These are phyloP conservation scores for Spergularia azorica DNA, from an alignment of 179 eudicot genomes.

Conservation along the genomic window DNA sequence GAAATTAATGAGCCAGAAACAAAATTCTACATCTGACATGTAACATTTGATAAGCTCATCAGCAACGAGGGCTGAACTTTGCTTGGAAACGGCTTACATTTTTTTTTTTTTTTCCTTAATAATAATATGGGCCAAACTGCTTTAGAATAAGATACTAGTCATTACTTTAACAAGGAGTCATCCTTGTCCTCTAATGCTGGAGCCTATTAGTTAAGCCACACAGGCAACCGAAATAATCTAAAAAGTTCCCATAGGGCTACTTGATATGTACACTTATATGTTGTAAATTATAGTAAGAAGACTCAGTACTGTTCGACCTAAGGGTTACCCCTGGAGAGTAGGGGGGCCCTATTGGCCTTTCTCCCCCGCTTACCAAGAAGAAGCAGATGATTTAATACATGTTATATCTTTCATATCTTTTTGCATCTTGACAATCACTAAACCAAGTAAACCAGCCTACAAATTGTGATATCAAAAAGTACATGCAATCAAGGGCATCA, in stretches of 20 bases:
- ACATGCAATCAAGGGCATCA: not conserved
- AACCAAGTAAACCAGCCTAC: not conserved
- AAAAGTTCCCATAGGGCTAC: no score
- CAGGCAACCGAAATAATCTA: not conserved
- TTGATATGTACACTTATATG: no score
- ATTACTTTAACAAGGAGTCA: not conserved
- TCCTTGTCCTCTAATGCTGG: not conserved
- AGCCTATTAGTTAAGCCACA: not conserved
- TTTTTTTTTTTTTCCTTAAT: not conserved
- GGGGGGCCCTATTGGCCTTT: no score
- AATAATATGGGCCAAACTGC: not conserved
- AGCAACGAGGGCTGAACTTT: no score
- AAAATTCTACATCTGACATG: no score
- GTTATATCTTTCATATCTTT: not conserved
- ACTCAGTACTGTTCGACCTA: no score
- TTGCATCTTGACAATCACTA: not conserved
- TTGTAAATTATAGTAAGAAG: no score
- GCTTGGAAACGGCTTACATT: not conserved
- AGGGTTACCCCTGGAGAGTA: no score
- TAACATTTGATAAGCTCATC: not conserved
- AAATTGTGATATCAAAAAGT: not conserved
- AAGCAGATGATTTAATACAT: not conserved
- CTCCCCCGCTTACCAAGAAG: no score
- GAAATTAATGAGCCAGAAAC: no score
- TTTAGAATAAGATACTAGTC: not conserved